phyloP scores from a whole-genome alignment of 495 filamentous ascomycete genomes.

The Endocarpon pusillum region DNA sequence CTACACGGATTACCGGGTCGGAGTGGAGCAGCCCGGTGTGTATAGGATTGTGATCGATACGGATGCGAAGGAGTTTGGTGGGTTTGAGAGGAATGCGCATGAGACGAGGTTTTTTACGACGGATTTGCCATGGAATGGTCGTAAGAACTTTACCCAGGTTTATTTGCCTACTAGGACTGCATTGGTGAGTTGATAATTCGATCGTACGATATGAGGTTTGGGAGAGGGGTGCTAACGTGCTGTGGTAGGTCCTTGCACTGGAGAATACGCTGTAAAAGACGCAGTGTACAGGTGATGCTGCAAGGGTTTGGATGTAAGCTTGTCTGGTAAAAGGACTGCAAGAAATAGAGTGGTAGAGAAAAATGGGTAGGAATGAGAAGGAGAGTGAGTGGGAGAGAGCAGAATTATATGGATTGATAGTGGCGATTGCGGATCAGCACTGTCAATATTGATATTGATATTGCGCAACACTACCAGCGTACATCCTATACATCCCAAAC shows the following conservation, averaged over 20 bases:
- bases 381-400: no score
- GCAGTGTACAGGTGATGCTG: background rate
- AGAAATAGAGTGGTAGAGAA: no score
- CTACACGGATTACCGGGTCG: constrained; percentile 85
- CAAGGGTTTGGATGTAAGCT: no score
- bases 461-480: no score
- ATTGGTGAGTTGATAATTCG: constrained; percentile 41
- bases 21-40: constrained; percentile 66
- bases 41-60: constrained; percentile 79
- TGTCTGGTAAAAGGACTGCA: no score
- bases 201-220: no score
- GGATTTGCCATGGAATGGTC: constrained; percentile 69
- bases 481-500: no score
- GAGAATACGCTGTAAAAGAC: constrained; percentile 28
- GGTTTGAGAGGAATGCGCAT: constrained; percentile 57
- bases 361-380: no score
- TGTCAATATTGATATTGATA: no score
- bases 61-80: constrained; percentile 63
- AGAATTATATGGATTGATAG: no score
- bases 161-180: constrained; percentile 80
- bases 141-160: constrained; percentile 79
- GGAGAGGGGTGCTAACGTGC: constrained; percentile 4
- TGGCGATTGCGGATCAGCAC: no score
- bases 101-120: constrained; percentile 81
- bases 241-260: constrained; percentile 31